These are phyloP conservation scores for Arachnopeziza araneosa DNA, from an alignment of 2,329 filamentous ascomycete species.

Conservation along the genomic window DNA sequence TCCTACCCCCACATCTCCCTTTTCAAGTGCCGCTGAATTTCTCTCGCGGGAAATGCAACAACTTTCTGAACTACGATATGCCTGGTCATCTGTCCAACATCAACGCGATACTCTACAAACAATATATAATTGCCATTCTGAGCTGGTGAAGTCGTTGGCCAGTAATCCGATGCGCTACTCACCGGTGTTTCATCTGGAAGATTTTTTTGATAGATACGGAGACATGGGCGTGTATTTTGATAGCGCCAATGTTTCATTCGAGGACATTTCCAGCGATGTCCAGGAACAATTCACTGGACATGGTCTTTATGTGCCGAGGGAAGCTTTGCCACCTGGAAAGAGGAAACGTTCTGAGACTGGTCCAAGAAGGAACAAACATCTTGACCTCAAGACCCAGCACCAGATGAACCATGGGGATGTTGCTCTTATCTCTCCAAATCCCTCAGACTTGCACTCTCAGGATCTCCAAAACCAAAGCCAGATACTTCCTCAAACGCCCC, in stretches of 20 bases:
- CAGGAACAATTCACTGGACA: slow-evolving; percentile 49
- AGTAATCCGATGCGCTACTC: slow-evolving; percentile 67
- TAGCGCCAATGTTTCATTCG: slow-evolving; percentile 66
- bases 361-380: slow-evolving; percentile 27
- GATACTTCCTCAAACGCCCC: not conserved
- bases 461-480: not conserved
- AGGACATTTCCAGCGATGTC: slow-evolving; percentile 59
- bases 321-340: slow-evolving; percentile 1
- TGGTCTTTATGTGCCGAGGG: slow-evolving; percentile 42
- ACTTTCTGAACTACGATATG: slow-evolving; percentile 65
- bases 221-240: slow-evolving; percentile 60
- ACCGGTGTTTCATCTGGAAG: slow-evolving; percentile 76
- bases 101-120: slow-evolving; percentile 73
- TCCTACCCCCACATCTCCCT: slow-evolving; percentile 36
- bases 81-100: slow-evolving; percentile 74
- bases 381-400: slow-evolving; percentile 28
- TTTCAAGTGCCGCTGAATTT: slow-evolving; percentile 62
- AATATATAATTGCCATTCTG: slow-evolving; percentile 72
- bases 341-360: not conserved
- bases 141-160: slow-evolving; percentile 68
- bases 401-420: slow-evolving; percentile 29
- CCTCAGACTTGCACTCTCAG: not conserved
- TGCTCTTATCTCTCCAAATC: slow-evolving; percentile 26
- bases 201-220: slow-evolving; percentile 78
- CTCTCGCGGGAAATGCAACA: slow-evolving; percentile 75